Conservation (phyloP, 805 yeast genomes). For the Ogataea pilisensis region DNA sequence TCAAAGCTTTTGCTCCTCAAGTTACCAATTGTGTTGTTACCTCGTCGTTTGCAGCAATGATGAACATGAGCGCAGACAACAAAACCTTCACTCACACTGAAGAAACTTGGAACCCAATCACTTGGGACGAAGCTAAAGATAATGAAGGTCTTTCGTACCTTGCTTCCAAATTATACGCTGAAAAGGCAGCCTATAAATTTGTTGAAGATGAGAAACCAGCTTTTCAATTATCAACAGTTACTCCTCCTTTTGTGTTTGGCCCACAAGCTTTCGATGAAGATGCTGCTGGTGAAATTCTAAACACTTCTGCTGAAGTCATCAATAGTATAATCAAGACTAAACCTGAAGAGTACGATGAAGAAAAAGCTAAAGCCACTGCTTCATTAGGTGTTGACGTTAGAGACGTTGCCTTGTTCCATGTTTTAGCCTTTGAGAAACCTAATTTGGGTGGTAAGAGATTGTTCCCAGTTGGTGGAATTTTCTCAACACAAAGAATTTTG, state of each 20-base stretch:
- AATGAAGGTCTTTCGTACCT: constrained; percentile 29
- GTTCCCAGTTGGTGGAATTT: constrained; percentile 17
- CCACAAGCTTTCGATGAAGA: constrained; percentile 38
- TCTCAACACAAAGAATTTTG: constrained; percentile 30
- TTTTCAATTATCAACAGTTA: constrained; percentile 30
- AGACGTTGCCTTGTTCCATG: constrained; percentile 46
- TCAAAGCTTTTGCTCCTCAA: constrained; percentile 39
- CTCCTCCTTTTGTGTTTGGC: constrained; percentile 37
- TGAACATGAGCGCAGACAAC: not conserved
- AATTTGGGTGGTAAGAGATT: constrained; percentile 30
- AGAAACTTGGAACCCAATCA: constrained; percentile 32
- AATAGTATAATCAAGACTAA: constrained; percentile 26
- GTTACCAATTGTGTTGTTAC: constrained; percentile 50
- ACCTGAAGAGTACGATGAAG: constrained; percentile 1
- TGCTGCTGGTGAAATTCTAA: constrained; percentile 21
- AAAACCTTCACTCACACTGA: constrained; percentile 21
- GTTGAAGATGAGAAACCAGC: constrained; percentile 29
- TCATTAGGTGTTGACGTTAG: constrained; percentile 30
- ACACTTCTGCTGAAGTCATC: constrained; percentile 32
- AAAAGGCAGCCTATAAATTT: constrained; percentile 40
- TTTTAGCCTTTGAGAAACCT: constrained; percentile 21
- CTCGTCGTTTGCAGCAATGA: constrained; percentile 49
- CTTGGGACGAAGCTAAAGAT: constrained; percentile 23
- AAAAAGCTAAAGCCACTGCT: constrained; percentile 19
- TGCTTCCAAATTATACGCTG: constrained; percentile 43